Percentiles rank a stretch among this genome's conserved stretches.
Conservation (phyloP, 2,329 filamentous ascomycete genomes). For the Colletotrichum plurivorum region DNA sequence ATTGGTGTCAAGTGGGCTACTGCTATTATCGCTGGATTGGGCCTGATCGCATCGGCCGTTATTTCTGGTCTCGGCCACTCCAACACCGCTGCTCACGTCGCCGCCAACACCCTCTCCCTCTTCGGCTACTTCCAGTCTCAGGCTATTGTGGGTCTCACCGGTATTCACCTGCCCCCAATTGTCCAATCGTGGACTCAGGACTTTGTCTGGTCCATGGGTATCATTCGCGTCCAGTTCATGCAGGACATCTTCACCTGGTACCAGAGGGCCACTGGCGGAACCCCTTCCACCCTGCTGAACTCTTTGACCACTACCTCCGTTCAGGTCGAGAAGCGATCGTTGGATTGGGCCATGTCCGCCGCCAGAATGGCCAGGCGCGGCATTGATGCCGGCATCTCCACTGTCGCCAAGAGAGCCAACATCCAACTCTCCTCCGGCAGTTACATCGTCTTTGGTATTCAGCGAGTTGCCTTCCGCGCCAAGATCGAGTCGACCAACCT, state of each 20-base stretch:
- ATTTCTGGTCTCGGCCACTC: constrained; percentile 92
- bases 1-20: constrained; percentile 91
- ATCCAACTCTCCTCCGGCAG: constrained; percentile 68
- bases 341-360: constrained; percentile 48
- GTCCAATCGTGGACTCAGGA: constrained; percentile 96
- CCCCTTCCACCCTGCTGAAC: constrained; percentile 83
- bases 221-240: constrained; percentile 89
- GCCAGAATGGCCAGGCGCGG: constrained; percentile 63
- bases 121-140: constrained; percentile 96
- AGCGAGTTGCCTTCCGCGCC: constrained; percentile 89
- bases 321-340: constrained; percentile 79
- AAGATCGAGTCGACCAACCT: constrained; percentile 91
- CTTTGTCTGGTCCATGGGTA: constrained; percentile 98
- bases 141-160: constrained; percentile 89
- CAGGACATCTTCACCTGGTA: constrained; percentile 96
- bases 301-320: constrained; percentile 83
- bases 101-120: constrained; percentile 92
- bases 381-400: constrained; percentile 46
- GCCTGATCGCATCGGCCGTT: constrained; percentile 86
- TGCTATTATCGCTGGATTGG: constrained; percentile 88
- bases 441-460: constrained; percentile 82
- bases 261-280: constrained; percentile 91
- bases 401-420: constrained; percentile 68
- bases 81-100: constrained; percentile 94
- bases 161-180: constrained; percentile 86